Base-by-base conservation (phyloP, 768 basidiomycete genomes). In the Scleroderma citrinum region DNA sequence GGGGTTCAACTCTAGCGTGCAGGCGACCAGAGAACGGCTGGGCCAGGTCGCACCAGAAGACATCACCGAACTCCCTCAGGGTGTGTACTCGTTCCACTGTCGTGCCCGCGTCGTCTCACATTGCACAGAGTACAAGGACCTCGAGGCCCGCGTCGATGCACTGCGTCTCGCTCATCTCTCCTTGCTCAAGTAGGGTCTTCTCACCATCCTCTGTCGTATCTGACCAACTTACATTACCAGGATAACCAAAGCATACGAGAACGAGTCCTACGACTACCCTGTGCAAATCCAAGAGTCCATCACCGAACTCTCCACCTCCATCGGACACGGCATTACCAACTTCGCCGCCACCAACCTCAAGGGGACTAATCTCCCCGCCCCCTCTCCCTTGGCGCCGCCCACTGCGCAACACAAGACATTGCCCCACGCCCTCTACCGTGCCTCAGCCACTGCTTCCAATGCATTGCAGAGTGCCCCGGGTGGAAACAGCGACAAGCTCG, bases 101-200 rank as follows among this genome's bases (percentile, higher is more conserved):
- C 29, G 46, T 29, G 34, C 40, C 11, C 30, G 21, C 23, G 23
- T 43, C 36, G 39, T 48, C 17, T 38, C 13, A 32, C 46, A 43
- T 24, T 34, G 17, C 35, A n/a, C 72, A 90, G 95, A 99, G 67
- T 99, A 98, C 77, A 93, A 85, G 61, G 91, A 95, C 63, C 82
- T 99, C 56, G 96, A 99, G 69, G 76, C 84, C 40, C 86, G 92
- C 48, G 96, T 98, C 35, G 96, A 99, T 69, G 92, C 91, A 26
- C 80, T 99, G 46, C 81, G 83, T 56, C 71, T 77, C 39, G 85
- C 90, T 5, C 92, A 95, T 62, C 62, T 85, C 46, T 62, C 77
- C 3, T 53, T 97, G 44, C 76, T 94, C 69, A 96, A 85, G 91
- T 88, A 55, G 47, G 80, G 68, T 24, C 19, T 26, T 49, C 26